A percentile compares a stretch with the other conserved stretches of the same genome.
These are phyloP conservation scores for Dothideomycetidae sp. DNA, from an alignment of 2,329 filamentous ascomycete species.

Conservation along the genomic window DNA sequence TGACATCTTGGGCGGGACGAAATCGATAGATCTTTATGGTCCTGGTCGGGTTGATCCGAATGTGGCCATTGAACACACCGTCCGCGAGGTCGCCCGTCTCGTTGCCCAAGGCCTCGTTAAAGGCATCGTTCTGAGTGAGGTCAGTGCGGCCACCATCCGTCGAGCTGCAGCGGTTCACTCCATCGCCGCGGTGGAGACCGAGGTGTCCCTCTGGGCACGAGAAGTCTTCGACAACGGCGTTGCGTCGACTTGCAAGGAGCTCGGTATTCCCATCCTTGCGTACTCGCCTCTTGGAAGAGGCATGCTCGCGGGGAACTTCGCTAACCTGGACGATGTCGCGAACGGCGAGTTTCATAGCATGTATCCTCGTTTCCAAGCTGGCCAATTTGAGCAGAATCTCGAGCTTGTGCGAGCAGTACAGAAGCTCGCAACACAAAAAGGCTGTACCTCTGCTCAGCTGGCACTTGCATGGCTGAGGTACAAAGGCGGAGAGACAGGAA, in stretches of 20 bases:
- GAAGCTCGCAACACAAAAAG: slow-evolving; percentile 39
- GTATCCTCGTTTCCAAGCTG: slow-evolving; percentile 36
- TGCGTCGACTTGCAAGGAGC: slow-evolving; percentile 41
- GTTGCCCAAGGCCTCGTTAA: slow-evolving; percentile 40
- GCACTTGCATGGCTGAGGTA: slow-evolving; percentile 49
- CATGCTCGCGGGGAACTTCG: slow-evolving; percentile 39
- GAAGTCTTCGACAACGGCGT: slow-evolving; percentile 38
- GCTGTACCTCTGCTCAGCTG: slow-evolving; percentile 42
- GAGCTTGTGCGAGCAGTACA: slow-evolving; percentile 38
- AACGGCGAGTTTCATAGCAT: slow-evolving; percentile 34
- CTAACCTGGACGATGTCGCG: slow-evolving; percentile 34
- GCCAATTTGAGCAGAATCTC: slow-evolving; percentile 44
- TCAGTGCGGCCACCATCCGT: slow-evolving; percentile 35
- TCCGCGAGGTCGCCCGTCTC: slow-evolving; percentile 30
- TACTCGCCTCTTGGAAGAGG: slow-evolving; percentile 48
- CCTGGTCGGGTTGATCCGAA: slow-evolving; percentile 30
- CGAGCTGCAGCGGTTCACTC: slow-evolving; percentile 36
- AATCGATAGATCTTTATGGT: slow-evolving; percentile 39
- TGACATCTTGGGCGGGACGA: slow-evolving; percentile 33
- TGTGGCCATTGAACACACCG: slow-evolving; percentile 32
- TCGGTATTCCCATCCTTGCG: slow-evolving; percentile 43
- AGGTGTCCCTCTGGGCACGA: slow-evolving; percentile 41
- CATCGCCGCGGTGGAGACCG: slow-evolving; percentile 40
- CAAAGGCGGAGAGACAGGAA: slow-evolving; percentile 38
- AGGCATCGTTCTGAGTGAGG: slow-evolving; percentile 38